Conservation (phyloP, 2,329 filamentous ascomycete species). For the Monilinia polystroma region DNA sequence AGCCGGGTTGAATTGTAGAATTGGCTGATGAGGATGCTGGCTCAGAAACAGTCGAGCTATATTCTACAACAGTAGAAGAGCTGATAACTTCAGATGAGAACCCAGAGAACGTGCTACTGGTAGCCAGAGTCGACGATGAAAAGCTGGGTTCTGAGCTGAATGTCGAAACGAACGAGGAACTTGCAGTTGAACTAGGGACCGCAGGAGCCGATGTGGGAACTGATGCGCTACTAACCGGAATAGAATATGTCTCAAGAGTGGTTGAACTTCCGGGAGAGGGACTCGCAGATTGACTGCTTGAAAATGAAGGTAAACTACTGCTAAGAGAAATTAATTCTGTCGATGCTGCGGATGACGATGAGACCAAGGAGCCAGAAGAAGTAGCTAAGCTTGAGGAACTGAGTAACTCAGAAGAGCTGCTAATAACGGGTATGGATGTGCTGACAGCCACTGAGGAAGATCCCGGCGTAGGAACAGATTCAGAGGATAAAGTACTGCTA, state of each 20-base stretch:
- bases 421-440: too few species aligned
- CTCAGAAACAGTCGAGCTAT: background rate
- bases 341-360: background rate
- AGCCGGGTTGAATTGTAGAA: too few species aligned
- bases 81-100: background rate
- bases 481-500: constrained; percentile 3
- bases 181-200: background rate
- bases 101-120: background rate
- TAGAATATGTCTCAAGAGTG: background rate
- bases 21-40: background rate
- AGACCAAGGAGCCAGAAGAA: background rate
- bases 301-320: background rate
- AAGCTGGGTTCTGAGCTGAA: background rate
- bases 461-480: background rate
- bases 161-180: background rate
- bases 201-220: background rate
- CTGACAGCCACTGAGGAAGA: too few species aligned
- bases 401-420: too few species aligned
- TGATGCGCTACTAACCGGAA: background rate
- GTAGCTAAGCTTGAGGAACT: background rate
- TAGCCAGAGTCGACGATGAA: background rate
- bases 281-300: too few species aligned
- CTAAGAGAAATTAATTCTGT: background rate
- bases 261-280: background rate
- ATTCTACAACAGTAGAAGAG: background rate